Evolutionary conservation across 805 yeast species (phyloP).

Genomic region (Nakazawaea populi): DNA sequence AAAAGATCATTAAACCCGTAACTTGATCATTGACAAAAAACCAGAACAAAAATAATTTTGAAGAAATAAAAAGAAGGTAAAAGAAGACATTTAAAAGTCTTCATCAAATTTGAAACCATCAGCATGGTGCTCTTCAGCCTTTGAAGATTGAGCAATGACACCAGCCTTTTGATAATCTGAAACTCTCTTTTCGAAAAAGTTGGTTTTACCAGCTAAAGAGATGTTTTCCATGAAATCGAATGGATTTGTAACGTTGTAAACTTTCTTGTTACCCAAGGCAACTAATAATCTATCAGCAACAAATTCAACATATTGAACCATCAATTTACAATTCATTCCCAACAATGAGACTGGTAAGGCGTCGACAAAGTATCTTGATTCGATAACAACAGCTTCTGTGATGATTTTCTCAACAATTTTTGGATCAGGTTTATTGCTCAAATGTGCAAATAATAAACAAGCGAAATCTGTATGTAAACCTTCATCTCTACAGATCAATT

Average conservation of each 20-base stretch:
- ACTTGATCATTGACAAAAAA: background rate
- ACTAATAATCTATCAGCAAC: conserved; percentile 93
- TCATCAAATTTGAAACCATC: conserved; percentile 82
- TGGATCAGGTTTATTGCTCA: conserved; percentile 81
- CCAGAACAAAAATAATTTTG: background rate
- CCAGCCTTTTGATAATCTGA: conserved; percentile 99
- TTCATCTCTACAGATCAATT: conserved; percentile 96
- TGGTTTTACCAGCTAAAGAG: conserved; percentile 96
- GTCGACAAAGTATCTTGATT: conserved; percentile 90
- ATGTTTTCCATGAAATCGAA: conserved; percentile 99
- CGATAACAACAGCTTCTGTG: conserved; percentile 92
- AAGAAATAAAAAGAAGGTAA: background rate
- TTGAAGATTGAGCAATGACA: conserved; percentile 78
- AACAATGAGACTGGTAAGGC: conserved; percentile 89
- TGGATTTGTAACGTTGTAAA: conserved; percentile 85
- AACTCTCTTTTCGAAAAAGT: conserved; percentile 98
- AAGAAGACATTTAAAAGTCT: conserved; percentile 57
- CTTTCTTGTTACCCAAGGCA: conserved; percentile 86
- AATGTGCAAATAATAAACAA: conserved; percentile 88
- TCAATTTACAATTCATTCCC: conserved; percentile 90
- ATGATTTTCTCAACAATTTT: conserved; percentile 78
- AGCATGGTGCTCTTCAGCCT: conserved; percentile 36
- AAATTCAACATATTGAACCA: conserved; percentile 98
- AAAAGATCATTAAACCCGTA: conserved; percentile 5
- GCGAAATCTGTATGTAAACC: conserved; percentile 99